These are phyloP conservation scores for Candida tropicalis DNA, from an alignment of 1,139 yeast genomes.

Conservation along the genomic window DNA sequence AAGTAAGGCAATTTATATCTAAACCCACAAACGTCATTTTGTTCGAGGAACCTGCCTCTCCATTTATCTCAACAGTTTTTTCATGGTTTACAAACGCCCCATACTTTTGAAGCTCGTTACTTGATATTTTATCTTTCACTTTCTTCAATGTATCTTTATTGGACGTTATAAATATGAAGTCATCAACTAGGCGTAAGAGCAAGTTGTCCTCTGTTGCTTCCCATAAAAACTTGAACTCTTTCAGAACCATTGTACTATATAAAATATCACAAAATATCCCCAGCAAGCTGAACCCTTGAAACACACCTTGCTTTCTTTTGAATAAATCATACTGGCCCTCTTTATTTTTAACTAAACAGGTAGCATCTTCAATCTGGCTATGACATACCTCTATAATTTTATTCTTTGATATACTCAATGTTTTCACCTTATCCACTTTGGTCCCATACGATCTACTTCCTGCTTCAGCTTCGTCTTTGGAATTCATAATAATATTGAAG, in stretches of 20 bases:
- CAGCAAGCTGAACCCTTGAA: constrained; percentile 86
- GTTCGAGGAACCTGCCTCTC: constrained; percentile 6
- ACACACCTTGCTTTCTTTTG: constrained; percentile 66
- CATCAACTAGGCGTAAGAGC: constrained; percentile 78
- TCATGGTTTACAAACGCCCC: constrained; percentile 62
- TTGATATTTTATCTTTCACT: constrained; percentile 22
- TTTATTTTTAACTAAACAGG: constrained; percentile 16
- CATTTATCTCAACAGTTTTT: constrained; percentile 46
- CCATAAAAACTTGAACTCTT: constrained; percentile 34
- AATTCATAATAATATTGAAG: constrained; percentile 6
- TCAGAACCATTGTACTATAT: constrained; percentile 63
- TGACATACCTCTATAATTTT: constrained; percentile 27
- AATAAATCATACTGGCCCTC: constrained; percentile 17
- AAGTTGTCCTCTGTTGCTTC: constrained; percentile 26
- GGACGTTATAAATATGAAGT: constrained; percentile 70
- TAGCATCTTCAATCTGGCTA: constrained; percentile 29
- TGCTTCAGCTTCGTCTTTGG: neutral
- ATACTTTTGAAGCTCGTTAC: constrained; percentile 44
- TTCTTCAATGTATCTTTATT: constrained; percentile 21
- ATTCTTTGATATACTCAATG: constrained; percentile 26
- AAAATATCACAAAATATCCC: constrained; percentile 75
- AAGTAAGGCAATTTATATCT: constrained; percentile 23
- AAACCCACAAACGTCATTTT: constrained; percentile 36
- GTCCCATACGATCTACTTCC: neutral
- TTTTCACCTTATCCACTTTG: constrained; percentile 30